phyloP scores from a whole-genome alignment of 2,329 filamentous ascomycete genomes.

The Cladosporium colombiae region DNA sequence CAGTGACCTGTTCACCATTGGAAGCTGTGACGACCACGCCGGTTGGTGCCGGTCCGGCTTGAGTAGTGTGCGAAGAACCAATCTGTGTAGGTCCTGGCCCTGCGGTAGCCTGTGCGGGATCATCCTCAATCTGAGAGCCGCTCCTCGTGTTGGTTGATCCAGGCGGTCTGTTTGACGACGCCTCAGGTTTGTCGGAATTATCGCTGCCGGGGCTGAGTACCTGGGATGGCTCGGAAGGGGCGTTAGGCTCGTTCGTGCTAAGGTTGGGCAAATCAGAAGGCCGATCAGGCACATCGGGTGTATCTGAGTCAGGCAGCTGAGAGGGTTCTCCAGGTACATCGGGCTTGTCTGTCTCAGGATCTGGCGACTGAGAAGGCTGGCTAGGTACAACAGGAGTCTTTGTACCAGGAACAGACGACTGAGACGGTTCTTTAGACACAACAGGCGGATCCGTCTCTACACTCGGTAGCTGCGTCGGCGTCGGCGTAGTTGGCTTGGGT shows the following conservation, averaged over 20 bases:
- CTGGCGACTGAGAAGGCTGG: background rate
- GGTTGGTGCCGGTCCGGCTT: background rate
- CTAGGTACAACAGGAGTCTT: background rate
- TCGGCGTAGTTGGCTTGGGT: background rate
- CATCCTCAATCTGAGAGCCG: background rate
- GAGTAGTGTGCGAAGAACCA: background rate
- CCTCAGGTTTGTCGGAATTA: background rate
- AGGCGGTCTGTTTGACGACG: background rate
- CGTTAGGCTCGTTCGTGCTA: background rate
- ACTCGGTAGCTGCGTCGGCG: background rate
- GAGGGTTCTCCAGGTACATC: background rate
- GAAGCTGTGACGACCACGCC: background rate
- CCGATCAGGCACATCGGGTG: background rate
- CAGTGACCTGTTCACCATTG: constrained; percentile 1
- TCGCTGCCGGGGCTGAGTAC: background rate
- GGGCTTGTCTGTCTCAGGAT: background rate
- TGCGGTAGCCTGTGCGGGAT: background rate
- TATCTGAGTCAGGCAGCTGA: background rate
- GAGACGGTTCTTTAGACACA: background rate
- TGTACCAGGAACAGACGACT: background rate
- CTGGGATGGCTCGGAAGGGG: background rate
- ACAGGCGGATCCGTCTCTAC: background rate
- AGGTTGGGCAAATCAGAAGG: background rate
- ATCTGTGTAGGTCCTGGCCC: background rate
- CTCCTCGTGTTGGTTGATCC: background rate